Evolutionary conservation across 164 flowering plant genomes (phyloP).

Genomic region (Kingdonia uniflora): DNA sequence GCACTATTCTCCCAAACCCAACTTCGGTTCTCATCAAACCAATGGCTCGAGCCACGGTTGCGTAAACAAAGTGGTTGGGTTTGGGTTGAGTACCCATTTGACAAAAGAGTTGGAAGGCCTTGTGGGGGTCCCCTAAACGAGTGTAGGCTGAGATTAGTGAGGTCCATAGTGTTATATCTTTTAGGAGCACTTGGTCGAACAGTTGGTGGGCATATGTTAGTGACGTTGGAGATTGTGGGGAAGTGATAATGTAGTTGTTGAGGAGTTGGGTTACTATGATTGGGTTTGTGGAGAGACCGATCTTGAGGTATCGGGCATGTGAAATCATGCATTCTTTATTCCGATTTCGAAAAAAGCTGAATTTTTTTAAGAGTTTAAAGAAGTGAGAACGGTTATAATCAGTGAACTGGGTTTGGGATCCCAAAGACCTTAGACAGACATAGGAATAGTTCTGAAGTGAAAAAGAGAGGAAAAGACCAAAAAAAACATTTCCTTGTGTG

Average conservation of each 20-base stretch:
- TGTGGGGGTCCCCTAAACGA: conserved; percentile 9
- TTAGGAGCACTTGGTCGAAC: conserved; percentile 26
- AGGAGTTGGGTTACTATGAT: conserved; percentile 21
- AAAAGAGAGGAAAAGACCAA: too few species aligned
- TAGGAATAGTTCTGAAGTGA: too few species aligned
- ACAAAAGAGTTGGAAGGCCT: conserved; percentile 26
- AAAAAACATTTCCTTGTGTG: too few species aligned
- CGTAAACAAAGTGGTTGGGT: conserved; percentile 23
- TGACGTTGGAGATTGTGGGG: conserved; percentile 9
- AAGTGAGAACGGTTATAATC: too few species aligned
- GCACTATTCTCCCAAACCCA: conserved; percentile 18
- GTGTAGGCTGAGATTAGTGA: conserved; percentile 28
- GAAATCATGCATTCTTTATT: conserved; percentile 6
- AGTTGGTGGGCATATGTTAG: conserved; percentile 20
- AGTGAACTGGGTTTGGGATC: too few species aligned
- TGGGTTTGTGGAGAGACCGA: conserved; percentile 24
- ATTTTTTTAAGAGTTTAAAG: too few species aligned
- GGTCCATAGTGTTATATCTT: conserved; percentile 32
- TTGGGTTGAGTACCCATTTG: conserved; percentile 15
- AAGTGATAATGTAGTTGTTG: conserved; percentile 13
- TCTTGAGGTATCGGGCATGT: conserved; percentile 23
- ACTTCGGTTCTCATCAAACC: too few species aligned
- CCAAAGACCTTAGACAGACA: too few species aligned
- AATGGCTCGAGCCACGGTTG: conserved; percentile 25
- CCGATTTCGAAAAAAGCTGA: too few species aligned